Base-by-base conservation (phyloP, 1,284 basidiomycete genomes). In the Malassezia sympodialis region DNA sequence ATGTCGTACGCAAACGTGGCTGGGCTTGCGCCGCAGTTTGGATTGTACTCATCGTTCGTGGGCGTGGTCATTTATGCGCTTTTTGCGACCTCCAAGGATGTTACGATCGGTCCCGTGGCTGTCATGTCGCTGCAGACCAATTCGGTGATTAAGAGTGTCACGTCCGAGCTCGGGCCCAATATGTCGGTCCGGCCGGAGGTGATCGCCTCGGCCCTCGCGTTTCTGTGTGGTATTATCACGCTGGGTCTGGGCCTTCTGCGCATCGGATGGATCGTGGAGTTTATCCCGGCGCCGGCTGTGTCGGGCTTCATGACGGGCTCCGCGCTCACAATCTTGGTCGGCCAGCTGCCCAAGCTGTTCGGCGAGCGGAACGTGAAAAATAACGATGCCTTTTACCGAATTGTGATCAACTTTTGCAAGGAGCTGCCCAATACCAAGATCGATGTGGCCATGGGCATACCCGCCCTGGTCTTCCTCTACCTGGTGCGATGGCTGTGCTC, bases 111-210 rank as follows among this genome's bases (percentile, higher is more conserved):
- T 7, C 72, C 72, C 8, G 72, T 74, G 56, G 91, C 93, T 15
- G 93, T 98, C 76, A 94, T 96, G 90, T 93, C 88, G 7, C 82
- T 94, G 51, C 87, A 88, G 31, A 84, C 85, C n/a, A 81, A 87
- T 14, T 83, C 87, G 69, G 68, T 71, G 30, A 65, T 74, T 45
- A 45, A 62, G 27, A 35, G 55, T 19, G 68, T 74, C 28, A 42
- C 46, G 26, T 19, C 37, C 19, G 8, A 39, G 19, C 19, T 39
- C 24, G 26, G 23, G 23, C 27, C 43, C 19, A 7, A 39, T 17
- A 14, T 8, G 15, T 35, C 47, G 24, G 19, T 14, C 17, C 26
- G 43, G 1, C 46, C 65, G 28, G 83, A 86, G 6, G 79, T 84
- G 55, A 96, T 98, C 61, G 93, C 88, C 2, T 88, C 84, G 5